These are phyloP conservation scores for Hyaloscypha variabilis DNA, from an alignment of 495 filamentous ascomycete species.

Conservation along the genomic window DNA sequence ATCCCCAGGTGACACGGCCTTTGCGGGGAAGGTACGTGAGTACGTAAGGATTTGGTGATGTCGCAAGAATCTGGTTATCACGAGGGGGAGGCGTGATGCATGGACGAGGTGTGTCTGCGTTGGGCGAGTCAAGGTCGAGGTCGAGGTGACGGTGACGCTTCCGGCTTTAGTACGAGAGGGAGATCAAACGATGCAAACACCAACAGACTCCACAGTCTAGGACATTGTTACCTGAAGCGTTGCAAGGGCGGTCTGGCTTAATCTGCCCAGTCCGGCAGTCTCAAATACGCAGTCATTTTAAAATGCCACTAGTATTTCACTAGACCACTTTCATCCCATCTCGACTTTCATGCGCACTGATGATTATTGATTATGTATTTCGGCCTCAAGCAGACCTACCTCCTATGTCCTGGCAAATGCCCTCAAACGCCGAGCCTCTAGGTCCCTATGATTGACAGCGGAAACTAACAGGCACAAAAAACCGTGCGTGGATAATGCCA, in stretches of 20 bases:
- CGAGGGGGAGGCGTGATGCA: neutral
- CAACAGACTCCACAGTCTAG: neutral
- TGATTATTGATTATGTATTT: neutral
- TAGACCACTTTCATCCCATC: neutral
- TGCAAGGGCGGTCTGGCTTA: neutral
- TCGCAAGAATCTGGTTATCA: neutral
- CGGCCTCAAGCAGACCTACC: neutral
- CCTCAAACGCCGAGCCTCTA: conserved; percentile 22
- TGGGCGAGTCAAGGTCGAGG: neutral
- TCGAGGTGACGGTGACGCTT: neutral
- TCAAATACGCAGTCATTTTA: neutral
- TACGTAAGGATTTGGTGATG: conserved; percentile 10
- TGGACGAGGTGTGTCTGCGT: neutral
- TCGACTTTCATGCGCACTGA: neutral
- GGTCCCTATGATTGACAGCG: conserved; percentile 16
- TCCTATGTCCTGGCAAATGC: neutral
- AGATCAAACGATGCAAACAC: neutral
- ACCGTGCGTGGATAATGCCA: conserved; percentile 9
- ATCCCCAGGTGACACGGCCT: neutral
- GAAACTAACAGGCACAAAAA: conserved; percentile 13
- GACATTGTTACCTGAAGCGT: neutral
- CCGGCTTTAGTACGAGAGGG: neutral
- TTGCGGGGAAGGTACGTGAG: conserved; percentile 19
- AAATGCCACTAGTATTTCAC: neutral
- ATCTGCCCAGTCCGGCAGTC: neutral